Evolutionary conservation across 768 basidiomycete genomes (phyloP), one percentile per base, ranked within the genome.

Genomic region (Lepiota brunneoincarnata): DNA sequence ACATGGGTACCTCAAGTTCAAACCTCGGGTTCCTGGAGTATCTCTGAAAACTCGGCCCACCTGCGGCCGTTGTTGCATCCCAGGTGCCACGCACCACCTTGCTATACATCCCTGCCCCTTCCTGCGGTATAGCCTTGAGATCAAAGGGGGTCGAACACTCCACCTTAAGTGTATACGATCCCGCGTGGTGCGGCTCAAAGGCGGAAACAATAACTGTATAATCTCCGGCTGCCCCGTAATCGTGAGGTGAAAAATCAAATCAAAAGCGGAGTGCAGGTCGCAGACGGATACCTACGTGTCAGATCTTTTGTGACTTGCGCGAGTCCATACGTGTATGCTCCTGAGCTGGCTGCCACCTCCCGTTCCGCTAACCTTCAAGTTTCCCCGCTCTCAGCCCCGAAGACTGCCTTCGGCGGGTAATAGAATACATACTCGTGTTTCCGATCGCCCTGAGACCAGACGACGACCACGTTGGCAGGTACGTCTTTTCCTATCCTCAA

Each of bases 31-130:
- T 93, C 43, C 67, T 68, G 5, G 74, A 64, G 66, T 92, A 93
- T n/a, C 68, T 70, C 10, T 81, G 77, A 53, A 78, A 84, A 49
- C 80, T 79, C 0, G 86, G 88, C n/a, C 83, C 75, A 4, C 91
- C 92, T 10, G 71, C 87, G 1, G 93, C 85, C 0, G 76, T 81
- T 2, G 65, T 59, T 18, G 63, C 64, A 4, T 72, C 72, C 95
- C 95, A 98, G 36, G 75, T 70, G 3, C 91, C 93, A n/a, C 72
- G 78, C 2, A 87, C 60, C 0, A 75, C 64, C 59, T 89, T 87
- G 18, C 69, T 71, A 64, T 87, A 96, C 93, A 97, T 91, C 0
- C 94, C 95, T 0, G 93, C 91, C 0, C 93, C 94, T 71, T 98
- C 96, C 54, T 86, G 82, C 0, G 86, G 83, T 20, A 97, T 87